These are phyloP conservation scores for Amniculicola lignicola DNA, from an alignment of 495 filamentous ascomycete genomes.

Conservation along the genomic window DNA sequence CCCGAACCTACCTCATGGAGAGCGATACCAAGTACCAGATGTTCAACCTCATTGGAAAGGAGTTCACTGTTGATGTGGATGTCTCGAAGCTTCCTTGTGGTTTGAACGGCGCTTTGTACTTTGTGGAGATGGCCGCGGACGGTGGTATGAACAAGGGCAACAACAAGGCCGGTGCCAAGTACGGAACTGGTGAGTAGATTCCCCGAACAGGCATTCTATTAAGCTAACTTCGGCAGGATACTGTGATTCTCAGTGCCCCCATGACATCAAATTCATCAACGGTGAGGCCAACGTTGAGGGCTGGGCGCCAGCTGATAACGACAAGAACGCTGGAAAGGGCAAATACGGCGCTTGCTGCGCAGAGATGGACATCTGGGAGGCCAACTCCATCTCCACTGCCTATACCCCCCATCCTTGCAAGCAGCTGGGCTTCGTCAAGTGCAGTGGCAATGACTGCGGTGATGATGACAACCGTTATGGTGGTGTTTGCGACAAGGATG, in stretches of 20 bases:
- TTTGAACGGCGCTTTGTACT: constrained; percentile 67
- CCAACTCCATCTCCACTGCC: constrained; percentile 39
- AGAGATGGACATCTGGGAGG: constrained; percentile 39
- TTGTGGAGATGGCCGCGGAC: constrained; percentile 59
- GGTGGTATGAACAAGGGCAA: constrained; percentile 52
- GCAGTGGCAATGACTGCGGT: constrained; percentile 30
- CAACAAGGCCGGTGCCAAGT: constrained; percentile 62
- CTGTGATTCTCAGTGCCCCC: constrained; percentile 66
- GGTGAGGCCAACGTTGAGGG: constrained; percentile 54
- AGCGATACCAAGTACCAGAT: constrained; percentile 57
- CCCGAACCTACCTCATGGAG: constrained; percentile 63
- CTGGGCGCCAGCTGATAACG: constrained; percentile 57
- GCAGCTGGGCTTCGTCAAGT: constrained; percentile 28
- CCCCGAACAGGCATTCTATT: background rate
- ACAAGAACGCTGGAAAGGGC: constrained; percentile 59
- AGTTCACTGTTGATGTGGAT: constrained; percentile 65
- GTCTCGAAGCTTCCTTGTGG: constrained; percentile 62
- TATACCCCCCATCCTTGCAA: constrained; percentile 42
- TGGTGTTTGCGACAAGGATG: constrained; percentile 63
- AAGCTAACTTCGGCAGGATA: constrained; percentile 45
- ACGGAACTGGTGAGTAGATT: constrained; percentile 52
- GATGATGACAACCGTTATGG: constrained; percentile 44
- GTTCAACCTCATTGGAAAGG: constrained; percentile 56
- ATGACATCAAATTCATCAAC: constrained; percentile 54
- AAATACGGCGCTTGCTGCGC: constrained; percentile 42